Base-by-base conservation (phyloP, 306 rosid genomes). In the Albizia julibrissin region DNA sequence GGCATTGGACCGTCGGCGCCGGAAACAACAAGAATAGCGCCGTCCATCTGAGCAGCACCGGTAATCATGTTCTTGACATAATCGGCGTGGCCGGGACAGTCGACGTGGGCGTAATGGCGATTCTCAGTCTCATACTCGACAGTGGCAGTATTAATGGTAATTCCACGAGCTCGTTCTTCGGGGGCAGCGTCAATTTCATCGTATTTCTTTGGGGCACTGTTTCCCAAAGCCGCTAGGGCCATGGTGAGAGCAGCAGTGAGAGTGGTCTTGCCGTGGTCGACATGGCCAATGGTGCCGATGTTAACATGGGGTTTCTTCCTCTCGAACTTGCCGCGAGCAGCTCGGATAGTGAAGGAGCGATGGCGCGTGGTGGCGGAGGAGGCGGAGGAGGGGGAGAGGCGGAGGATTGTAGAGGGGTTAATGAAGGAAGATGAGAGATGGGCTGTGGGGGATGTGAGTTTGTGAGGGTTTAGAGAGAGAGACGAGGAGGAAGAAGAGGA, bases 101-200 rank as follows among this genome's bases (percentile, higher is more conserved):
- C 95, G 2, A 91, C 93, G 80, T 91, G 95, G 34, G 95, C 97
- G 79, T 93, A 93, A 85, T 93, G 97, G 22, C 97, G 92, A 61
- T n/a, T 93, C 89, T 89, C 94, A 4, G 97, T 93, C 84, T 93
- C 97, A 85, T 93, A 93, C 80, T 93, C 97, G 22, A 93, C 97
- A 19, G 96, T 91, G 88, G 97, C 97, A n/a, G 97, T 93, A 74
- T 93, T 93, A 67, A 93, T 93, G 69, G 97, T 93, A 82, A 93
- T 93, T 2, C 97, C 97, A 16, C 96, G 96, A n/a, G 97, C 97
- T 2, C 94, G 84, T 21, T 93, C 97, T 80, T 93, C 97, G 0
- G 97, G 97, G 64, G 97, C 97, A 39, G 96, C 96, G 76, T 93
- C 97, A 70, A 93, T 93, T 78, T 93, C 97, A 72, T 93, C 97